These are phyloP conservation scores for Isochrysis galbana DNA, from an alignment of 78 protist genomes.

Conservation along the genomic window DNA sequence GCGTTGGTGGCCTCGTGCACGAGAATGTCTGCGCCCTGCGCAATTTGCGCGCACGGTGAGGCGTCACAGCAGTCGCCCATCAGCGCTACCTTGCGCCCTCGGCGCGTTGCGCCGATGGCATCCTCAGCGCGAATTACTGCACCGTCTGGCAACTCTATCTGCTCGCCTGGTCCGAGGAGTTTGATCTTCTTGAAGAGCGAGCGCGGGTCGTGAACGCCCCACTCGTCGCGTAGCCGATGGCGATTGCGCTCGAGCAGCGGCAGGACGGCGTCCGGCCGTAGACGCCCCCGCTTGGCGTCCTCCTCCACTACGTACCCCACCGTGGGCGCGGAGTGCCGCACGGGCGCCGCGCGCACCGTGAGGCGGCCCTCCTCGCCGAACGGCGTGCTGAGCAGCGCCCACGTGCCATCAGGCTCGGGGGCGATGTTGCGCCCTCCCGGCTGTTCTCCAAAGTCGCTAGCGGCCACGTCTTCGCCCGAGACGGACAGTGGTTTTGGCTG, in stretches of 20 bases:
- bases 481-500: not conserved
- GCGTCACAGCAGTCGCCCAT: constrained; percentile 62
- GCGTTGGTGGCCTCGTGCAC: constrained; percentile 54
- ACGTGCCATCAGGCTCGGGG: not conserved
- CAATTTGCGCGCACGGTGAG: not conserved
- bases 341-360: constrained; percentile 18
- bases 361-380: not conserved
- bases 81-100: constrained; percentile 3
- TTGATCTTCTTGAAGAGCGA: not conserved
- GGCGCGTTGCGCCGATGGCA: not conserved
- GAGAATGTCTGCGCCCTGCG: not conserved
- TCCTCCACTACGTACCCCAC: constrained; percentile 55
- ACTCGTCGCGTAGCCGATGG: not conserved
- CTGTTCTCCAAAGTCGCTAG: not conserved
- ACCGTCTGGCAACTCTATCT: constrained; percentile 34
- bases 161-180: not conserved
- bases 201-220: constrained; percentile 14
- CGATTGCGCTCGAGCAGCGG: not conserved
- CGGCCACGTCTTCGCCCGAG: not conserved
- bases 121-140: not conserved
- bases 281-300: not conserved
- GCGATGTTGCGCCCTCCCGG: not conserved
- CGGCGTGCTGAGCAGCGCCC: not conserved
- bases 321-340: constrained; percentile 42
- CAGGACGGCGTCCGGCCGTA: not conserved